Conservation (phyloP, 345 rosid genomes). For the Leavenworthia alabamica region DNA sequence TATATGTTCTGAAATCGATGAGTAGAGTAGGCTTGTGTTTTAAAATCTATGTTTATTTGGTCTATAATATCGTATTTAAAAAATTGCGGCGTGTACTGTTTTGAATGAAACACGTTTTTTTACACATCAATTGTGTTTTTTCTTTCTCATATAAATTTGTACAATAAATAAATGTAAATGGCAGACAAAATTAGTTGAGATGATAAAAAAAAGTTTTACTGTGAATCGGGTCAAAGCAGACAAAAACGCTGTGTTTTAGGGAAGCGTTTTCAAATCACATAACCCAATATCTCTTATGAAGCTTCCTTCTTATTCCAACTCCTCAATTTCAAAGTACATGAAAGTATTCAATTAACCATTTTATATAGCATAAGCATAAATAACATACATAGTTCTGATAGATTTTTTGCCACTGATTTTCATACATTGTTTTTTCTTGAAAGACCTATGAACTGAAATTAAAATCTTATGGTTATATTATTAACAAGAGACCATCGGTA, state of each 20-base stretch:
- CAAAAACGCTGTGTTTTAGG: not conserved
- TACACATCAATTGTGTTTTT: not conserved
- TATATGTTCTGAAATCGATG: not conserved
- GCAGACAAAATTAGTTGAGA: constrained; percentile 20
- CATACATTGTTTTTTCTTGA: no score
- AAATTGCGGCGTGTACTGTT: not conserved
- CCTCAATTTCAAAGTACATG: not conserved
- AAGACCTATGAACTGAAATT: not conserved
- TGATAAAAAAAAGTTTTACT: not conserved
- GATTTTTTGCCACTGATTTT: no score
- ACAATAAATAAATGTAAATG: not conserved
- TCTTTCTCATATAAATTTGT: not conserved
- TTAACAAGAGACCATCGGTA: no score
- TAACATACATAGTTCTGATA: no score
- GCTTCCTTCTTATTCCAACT: constrained; percentile 15
- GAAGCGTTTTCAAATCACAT: constrained; percentile 8
- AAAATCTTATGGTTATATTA: not conserved
- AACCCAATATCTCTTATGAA: constrained; percentile 12
- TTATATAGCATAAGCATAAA: no score
- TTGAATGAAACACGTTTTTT: not conserved
- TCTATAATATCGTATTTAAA: not conserved
- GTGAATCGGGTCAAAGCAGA: constrained; percentile 16
- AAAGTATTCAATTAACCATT: constrained; percentile 13
- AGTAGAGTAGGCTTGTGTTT: not conserved
- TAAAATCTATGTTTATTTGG: not conserved